Base-by-base conservation (phyloP, 176 grass and related monocot species). In the maize (Zea mays) region DNA sequence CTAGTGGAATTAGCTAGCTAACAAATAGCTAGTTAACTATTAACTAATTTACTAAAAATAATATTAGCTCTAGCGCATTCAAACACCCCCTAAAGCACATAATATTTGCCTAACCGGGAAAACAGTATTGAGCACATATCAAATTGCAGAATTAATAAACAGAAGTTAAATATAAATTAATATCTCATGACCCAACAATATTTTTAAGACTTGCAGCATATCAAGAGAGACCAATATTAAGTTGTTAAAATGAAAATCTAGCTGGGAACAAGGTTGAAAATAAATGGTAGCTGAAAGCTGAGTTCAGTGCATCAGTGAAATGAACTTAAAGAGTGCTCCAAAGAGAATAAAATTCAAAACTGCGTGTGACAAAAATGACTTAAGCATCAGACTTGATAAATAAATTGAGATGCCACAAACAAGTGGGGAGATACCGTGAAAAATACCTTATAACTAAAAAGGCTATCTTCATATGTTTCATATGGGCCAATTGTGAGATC, bases 401-500 rank as follows among this genome's bases (percentile, higher is more conserved):
- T 4, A 71, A 55, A 78, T 11, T 79, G 20, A 19, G 10, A 73
- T 60, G 35, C 12, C 65, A 60, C 77, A 34, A 74, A 74, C 11
- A 82, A 34, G 40, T 68, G 52, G 46, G 54, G 47, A 56, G 63
- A 58, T 63, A 67, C 69, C n/a, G 60, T 35, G 8, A 43, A 85
- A 45, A 47, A 72, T 88, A 97, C 90, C 90, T 93, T 97, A 69
- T 97, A 97, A 78, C 86, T 90, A 86, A 97, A 97, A 45, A 97
- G 91, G n/a, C 75, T 80, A 88, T 97, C 94, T 92, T 97, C 89
- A 19, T 97, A 97, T 80, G 94, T 97, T 78, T 97, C 94, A 59
- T 97, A 97, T 48, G 94, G 94, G 41, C 94, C 94, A 84, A 97
- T 97, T 65, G 94, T 97, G 33, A 97, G 64, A 70, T 97, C 94